Base-by-base conservation (phyloP, 257 asterid genomes). In the Verbascum thapsus region DNA sequence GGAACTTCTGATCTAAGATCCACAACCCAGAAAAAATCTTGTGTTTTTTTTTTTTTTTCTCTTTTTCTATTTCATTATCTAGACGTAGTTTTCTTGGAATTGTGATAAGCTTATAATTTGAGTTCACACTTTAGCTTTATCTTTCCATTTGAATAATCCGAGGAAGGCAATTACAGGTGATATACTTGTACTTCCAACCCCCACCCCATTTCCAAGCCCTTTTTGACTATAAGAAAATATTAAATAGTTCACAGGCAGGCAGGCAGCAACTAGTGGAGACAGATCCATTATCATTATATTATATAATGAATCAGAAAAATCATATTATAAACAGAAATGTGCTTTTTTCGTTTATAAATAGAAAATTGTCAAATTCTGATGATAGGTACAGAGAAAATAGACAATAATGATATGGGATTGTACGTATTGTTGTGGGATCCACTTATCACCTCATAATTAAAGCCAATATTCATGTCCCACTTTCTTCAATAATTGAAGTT, bases 371-470 rank as follows among this genome's bases (percentile, higher is more conserved):
- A 26, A 74, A 59, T 48, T 64, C 40, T 30, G 47, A 34, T 49
- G 64, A 71, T 64, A 54, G 23, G 48, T 38, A 45, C 18, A 39
- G 40, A 49, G 9, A 16, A 7, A 9, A 58, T 53, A 8, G 10
- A 16, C 32, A 47, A 18, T 18, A 57, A 65, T 37, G 67, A 62
- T 61, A 75, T 71, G 64, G 62, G 34, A 8, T 11, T 7, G 67
- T 51, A 16, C 74, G 23, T 75, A 66, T 71, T 43, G 11, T 47
- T 49, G 40, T 13, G 55, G 67, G 73, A 56, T 54, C 81, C 76
- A 67, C 68, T 47, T 64, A 66, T 67, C 69, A 48, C 50, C 50
- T 32, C 53, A 43, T 63, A 2, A 38, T 52, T 42, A 23, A 53
- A 40, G 45, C 73, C 69, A 64, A 42, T 64, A 32, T 3, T 16